These are phyloP conservation scores for Leccinum huronense DNA, from an alignment of 1,284 basidiomycete species.

Conservation along the genomic window DNA sequence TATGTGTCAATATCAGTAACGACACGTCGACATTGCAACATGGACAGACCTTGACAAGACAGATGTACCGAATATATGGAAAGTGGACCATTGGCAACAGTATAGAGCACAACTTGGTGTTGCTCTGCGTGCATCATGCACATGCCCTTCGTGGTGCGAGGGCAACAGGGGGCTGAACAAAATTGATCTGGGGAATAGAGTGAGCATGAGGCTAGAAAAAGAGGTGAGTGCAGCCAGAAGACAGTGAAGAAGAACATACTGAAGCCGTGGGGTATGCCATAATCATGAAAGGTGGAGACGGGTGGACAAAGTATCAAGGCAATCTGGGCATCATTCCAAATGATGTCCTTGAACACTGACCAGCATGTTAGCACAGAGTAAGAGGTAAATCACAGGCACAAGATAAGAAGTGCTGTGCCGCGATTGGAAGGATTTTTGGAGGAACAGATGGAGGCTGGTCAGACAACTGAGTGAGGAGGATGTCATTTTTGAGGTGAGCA, in stretches of 20 bases:
- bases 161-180: not conserved
- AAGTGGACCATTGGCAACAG: not conserved
- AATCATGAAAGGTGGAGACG: not conserved
- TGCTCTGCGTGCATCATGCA: conserved; percentile 11
- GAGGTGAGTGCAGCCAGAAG: not conserved
- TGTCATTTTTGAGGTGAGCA: conserved; percentile 5
- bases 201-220: not conserved
- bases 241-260: not conserved
- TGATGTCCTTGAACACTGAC: not conserved
- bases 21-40: not conserved
- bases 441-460: not conserved
- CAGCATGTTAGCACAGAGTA: not conserved
- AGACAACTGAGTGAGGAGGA: not conserved
- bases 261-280: not conserved
- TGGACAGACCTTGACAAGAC: not conserved
- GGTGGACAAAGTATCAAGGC: not conserved
- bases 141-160: not conserved
- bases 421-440: not conserved
- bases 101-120: conserved; percentile 4
- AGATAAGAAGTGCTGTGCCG: not conserved
- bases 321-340: not conserved
- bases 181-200: conserved; percentile 2
- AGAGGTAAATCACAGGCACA: not conserved
- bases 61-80: conserved; percentile 8
- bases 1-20: not conserved